Evolutionary conservation across 352 stramenopile species (phyloP), one percentile per base, ranked within the genome.

Genomic region (Plasmopara muralis): DNA sequence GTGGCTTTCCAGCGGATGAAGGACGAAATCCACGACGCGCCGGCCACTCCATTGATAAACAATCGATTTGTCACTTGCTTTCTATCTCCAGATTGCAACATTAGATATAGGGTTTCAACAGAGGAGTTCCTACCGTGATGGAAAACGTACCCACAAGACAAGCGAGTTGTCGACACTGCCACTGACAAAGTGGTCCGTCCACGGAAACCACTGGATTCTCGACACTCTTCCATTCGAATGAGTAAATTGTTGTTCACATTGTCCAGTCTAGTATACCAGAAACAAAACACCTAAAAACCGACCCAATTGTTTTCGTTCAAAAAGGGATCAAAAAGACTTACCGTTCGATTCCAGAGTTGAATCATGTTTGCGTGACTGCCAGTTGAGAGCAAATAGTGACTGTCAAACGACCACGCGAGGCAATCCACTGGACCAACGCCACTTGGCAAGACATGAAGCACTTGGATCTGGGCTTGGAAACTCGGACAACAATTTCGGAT

Each of bases 161-260:
- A 92, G 64, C 9, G 76, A 87, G 25, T 88, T 89, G 35, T 92
- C 74, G 0, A 75, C 58, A 38, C 77, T 92, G 1, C 76, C 78
- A 50, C 69, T 87, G 13, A 89, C 53, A 48, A 92, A 89, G 29
- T 87, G 71, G 13, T 64, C 58, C 2, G 70, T 75, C 50, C 70
- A 60, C 1, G 78, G 72, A 18, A 87, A 38, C 81, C 81, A 91
- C 25, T 72, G 64, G 12, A 85, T 53, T 9, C 57, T 71, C 5
- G 64, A 63, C 12, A 87, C 77, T 16, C 60, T 65, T 20, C 83
- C 71, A 4, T 62, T 60, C 28, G 76, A 74, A 29, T 89, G 76
- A 20, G 87, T 69, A 33, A 81, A 87, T 8, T 63, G 57, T 14
- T 76, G 72, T 1, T 75, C 61, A 44, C 70, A 74, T 15, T 59